These are phyloP conservation scores for Trametes sanguinea DNA, from an alignment of 768 basidiomycete genomes.

Conservation along the genomic window DNA sequence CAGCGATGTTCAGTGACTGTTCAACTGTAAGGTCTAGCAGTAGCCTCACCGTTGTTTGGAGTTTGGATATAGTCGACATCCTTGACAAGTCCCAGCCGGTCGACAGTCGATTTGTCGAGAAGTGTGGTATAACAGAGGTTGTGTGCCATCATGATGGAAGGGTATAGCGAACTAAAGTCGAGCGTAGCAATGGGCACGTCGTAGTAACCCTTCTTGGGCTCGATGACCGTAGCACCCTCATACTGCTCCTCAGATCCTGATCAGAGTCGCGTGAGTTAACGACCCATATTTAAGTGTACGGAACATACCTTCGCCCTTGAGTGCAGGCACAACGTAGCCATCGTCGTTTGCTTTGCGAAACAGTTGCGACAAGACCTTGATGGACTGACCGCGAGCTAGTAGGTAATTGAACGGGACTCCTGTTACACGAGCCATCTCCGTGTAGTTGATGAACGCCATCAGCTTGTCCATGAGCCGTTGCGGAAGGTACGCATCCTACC, in stretches of 20 bases:
- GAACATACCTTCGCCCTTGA: conserved; percentile 77
- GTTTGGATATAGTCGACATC: conserved; percentile 93
- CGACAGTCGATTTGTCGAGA: conserved; percentile 77
- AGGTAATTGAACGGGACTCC: conserved; percentile 99
- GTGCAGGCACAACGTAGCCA: conserved; percentile 84
- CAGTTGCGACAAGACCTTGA: conserved; percentile 96
- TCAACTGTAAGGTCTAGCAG: too few relatives aligned
- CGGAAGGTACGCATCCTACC: conserved; percentile 95
- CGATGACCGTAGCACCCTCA: conserved; percentile 98
- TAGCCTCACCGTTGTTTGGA: conserved; percentile 81
- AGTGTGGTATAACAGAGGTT: conserved; percentile 98
- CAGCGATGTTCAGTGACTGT: neutral
- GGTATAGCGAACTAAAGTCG: conserved; percentile 98
- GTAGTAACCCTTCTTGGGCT: conserved; percentile 95
- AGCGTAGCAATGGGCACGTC: conserved; percentile 96
- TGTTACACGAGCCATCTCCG: conserved; percentile 99
- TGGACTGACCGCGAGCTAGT: conserved; percentile 92
- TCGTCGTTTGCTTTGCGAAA: conserved; percentile 91
- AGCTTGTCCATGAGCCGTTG: conserved; percentile 95
- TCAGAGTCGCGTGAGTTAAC: neutral
- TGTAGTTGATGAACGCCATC: conserved; percentile 99
- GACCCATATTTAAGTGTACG: neutral
- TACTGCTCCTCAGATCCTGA: conserved; percentile 93
- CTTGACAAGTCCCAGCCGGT: conserved; percentile 74
- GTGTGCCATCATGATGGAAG: conserved; percentile 99